phyloP scores from a whole-genome alignment of 1,284 basidiomycete species.

The Cryptococcus sp. region DNA sequence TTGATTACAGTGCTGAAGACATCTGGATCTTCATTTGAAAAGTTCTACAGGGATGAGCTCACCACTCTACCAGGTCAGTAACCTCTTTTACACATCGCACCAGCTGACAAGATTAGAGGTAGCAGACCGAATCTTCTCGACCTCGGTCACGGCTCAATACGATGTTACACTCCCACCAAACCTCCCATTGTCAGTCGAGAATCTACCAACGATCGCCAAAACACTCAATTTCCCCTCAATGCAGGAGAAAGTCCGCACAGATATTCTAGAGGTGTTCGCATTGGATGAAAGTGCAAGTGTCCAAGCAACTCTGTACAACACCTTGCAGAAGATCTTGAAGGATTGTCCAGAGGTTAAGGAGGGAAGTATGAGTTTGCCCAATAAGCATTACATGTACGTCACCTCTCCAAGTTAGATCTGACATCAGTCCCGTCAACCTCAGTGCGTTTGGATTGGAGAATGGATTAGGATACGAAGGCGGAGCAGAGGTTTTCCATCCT shows the following conservation, averaged over 20 bases:
- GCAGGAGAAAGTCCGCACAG: constrained; percentile 57
- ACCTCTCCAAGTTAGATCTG: not conserved
- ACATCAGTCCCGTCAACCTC: constrained; percentile 42
- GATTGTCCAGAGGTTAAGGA: constrained; percentile 61
- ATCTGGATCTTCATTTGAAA: constrained; percentile 77
- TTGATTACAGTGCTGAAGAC: constrained; percentile 71
- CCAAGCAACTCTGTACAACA: constrained; percentile 89
- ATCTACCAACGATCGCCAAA: constrained; percentile 52
- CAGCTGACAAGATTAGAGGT: constrained; percentile 52
- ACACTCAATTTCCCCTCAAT: constrained; percentile 59
- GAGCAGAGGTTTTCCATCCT: constrained; percentile 78
- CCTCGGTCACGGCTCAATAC: constrained; percentile 70
- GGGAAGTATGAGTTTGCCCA: constrained; percentile 76
- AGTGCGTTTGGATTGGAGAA: constrained; percentile 51
- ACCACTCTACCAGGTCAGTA: constrained; percentile 65
- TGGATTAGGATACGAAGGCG: constrained; percentile 52
- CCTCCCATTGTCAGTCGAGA: constrained; percentile 50
- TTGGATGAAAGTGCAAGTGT: constrained; percentile 85
- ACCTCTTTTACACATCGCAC: not conserved
- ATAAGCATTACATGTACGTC: constrained; percentile 81
- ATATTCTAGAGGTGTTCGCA: constrained; percentile 79
- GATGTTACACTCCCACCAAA: constrained; percentile 56
- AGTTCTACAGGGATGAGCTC: constrained; percentile 79
- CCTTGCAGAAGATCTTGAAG: constrained; percentile 67
- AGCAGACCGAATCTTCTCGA: constrained; percentile 82